These are phyloP conservation scores for Phanerochaete carnosa DNA, from an alignment of 768 basidiomycete species.

Conservation along the genomic window DNA sequence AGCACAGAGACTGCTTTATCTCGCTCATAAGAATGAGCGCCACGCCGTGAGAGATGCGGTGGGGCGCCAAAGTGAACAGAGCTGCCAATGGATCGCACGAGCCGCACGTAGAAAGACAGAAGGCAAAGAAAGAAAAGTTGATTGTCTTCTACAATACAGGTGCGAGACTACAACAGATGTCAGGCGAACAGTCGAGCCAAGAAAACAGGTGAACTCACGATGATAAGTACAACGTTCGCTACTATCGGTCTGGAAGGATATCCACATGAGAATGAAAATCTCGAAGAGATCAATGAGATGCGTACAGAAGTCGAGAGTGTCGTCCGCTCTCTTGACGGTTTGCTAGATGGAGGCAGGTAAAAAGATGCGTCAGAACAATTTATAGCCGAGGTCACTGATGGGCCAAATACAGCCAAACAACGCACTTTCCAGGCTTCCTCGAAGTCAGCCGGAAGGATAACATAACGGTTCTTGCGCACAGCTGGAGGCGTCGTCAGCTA, in stretches of 20 bases:
- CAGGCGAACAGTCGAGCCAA: constrained; percentile 1
- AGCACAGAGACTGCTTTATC: constrained; percentile 35
- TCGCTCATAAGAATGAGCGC: constrained; percentile 88
- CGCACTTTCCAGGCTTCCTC: constrained; percentile 99
- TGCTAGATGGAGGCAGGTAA: constrained; percentile 51
- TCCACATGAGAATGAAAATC: background rate
- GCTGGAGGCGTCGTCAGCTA: constrained; percentile 41
- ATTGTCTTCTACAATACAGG: constrained; percentile 36
- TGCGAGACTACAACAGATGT: constrained; percentile 23
- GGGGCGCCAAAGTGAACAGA: constrained; percentile 87
- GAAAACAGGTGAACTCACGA: constrained; percentile 30
- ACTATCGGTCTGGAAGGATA: constrained; percentile 37
- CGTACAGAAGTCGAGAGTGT: constrained; percentile 94
- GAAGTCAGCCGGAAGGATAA: constrained; percentile 95
- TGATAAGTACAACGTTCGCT: constrained; percentile 13
- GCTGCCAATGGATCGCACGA: constrained; percentile 29
- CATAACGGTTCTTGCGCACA: constrained; percentile 96
- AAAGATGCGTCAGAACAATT: constrained; percentile 30
- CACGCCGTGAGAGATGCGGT: constrained; percentile 59
- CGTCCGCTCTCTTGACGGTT: constrained; percentile 94
- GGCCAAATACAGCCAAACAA: constrained; percentile 55
- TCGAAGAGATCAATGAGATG: background rate
- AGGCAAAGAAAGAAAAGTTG: constrained; percentile 3
- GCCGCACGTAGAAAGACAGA: background rate
- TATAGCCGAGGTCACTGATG: constrained; percentile 20